Evolutionary conservation across 1,284 basidiomycete species (phyloP).

Genomic region (Leccinum variabile): DNA sequence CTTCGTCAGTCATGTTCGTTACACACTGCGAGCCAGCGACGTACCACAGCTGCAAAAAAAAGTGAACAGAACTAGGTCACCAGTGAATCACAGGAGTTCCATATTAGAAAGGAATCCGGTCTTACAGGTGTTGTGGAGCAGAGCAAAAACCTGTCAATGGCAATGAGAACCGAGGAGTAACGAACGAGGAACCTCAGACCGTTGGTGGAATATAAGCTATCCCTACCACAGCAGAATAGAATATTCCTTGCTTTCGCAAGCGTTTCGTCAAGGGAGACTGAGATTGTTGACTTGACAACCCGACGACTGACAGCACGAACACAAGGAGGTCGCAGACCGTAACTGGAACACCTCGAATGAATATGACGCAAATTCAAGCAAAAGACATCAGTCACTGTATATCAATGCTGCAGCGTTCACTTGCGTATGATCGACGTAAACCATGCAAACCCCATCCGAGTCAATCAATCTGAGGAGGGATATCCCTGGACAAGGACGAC

Average conservation of each 20-base stretch:
- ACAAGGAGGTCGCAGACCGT: conserved; percentile 20
- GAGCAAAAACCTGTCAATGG: conserved; percentile 7
- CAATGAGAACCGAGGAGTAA: neutral
- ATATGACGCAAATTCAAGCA: neutral
- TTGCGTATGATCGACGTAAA: neutral
- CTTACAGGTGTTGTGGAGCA: conserved; percentile 12
- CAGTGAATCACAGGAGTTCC: neutral
- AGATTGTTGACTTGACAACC: conserved; percentile 10
- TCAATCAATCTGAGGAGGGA: neutral
- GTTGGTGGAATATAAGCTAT: conserved; percentile 10
- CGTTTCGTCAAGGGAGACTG: conserved; percentile 18
- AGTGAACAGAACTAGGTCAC: neutral
- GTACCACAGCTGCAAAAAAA: conserved; percentile 7
- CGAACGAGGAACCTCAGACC: conserved; percentile 7
- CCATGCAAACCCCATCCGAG: neutral
- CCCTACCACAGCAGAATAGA: conserved; percentile 19
- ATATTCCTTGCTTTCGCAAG: conserved; percentile 20
- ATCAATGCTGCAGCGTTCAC: conserved; percentile 1
- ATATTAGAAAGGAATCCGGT: neutral
- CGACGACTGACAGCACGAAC: conserved; percentile 17
- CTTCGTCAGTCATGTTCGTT: conserved; percentile 8
- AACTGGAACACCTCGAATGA: conserved; percentile 11
- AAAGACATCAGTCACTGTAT: conserved; percentile 15
- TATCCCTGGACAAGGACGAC: conserved; percentile 7
- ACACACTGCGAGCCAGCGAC: neutral